Base-by-base conservation (phyloP, 2,329 filamentous ascomycete species). In the Leptographium flavum region DNA sequence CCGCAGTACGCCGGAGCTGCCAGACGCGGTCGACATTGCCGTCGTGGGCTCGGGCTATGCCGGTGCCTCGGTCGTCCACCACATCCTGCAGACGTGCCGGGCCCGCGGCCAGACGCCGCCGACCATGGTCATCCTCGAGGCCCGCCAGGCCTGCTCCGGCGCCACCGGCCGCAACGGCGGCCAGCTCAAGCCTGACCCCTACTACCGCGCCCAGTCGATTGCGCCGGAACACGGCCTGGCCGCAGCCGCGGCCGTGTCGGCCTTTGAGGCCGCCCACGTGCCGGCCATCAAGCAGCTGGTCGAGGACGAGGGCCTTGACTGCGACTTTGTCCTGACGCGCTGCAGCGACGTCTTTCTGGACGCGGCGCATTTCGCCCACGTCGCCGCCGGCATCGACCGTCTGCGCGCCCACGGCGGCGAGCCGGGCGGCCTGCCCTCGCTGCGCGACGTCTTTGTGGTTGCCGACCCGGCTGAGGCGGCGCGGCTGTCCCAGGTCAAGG, bases 31-130 rank as follows among this genome's bases (percentile, higher is more conserved):
- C 27, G 67, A 72, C 39, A 62, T 73, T 42, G 59, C 64, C 15
- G 63, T 73, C 32, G 60, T 72, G 9, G 70, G 69, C 1, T 63
- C 65, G 14, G 70, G 70, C 0, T 69, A 64, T 45, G 59, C 68
- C 5, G 69, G 70, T 3, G 61, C 63, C 1, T 60, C 62, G 1
- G 60, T 64, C 5, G 63, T 63, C 0, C 67, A 68, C 38, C 63
- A 72, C 47, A 58, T 62, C n/a, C 45, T 61, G 15, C 52, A 55
- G 27, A 42, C 44, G 30, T 49, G 49, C 45, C 22, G 47, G 14
- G 45, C 49, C 9, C 19, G 46, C 3, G 33, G 21, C 4, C 9
- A 22, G 13, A 7, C 47, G 23, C 38, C 33, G 13, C 55, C 54
- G 1, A 52, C 48, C 1, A 57, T 64, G 13, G 50, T 57, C 0